Conservation (phyloP, 306 rosid species). For the Cucumis cinereus region DNA sequence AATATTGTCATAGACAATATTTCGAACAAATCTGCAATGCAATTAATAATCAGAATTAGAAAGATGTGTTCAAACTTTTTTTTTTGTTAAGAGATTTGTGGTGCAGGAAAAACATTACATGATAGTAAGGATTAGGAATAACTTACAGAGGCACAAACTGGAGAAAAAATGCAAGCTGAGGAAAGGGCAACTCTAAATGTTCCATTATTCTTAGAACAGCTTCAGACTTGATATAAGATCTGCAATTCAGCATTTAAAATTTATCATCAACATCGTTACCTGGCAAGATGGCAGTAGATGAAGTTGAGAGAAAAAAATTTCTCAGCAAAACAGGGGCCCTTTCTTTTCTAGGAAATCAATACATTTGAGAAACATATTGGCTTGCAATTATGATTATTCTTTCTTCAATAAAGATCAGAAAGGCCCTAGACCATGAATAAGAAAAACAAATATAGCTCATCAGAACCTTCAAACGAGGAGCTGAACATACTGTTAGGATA, state of each 20-base stretch:
- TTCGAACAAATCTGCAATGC: constrained; percentile 56
- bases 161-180: constrained; percentile 56
- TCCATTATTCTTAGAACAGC: constrained; percentile 95
- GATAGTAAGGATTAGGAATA: background rate
- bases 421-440: background rate
- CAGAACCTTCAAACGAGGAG: background rate
- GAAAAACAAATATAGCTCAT: background rate
- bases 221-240: constrained; percentile 72
- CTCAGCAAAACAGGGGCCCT: background rate
- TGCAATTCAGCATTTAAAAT: constrained; percentile 28
- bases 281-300: background rate
- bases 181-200: constrained; percentile 70
- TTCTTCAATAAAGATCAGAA: background rate
- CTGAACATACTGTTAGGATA: background rate
- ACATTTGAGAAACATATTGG: background rate
- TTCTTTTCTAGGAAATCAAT: background rate
- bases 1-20: constrained; percentile 70
- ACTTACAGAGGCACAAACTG: constrained; percentile 81
- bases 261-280: constrained; percentile 6
- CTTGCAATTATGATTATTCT: background rate
- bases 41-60: constrained; percentile 6
- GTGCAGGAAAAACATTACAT: background rate
- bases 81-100: background rate
- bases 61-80: background rate
- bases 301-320: background rate